A percentile compares a stretch with the other conserved stretches of the same genome.
Evolutionary conservation across 176 grass and related monocot species (phyloP).

Genomic region (Carex littledalei): DNA sequence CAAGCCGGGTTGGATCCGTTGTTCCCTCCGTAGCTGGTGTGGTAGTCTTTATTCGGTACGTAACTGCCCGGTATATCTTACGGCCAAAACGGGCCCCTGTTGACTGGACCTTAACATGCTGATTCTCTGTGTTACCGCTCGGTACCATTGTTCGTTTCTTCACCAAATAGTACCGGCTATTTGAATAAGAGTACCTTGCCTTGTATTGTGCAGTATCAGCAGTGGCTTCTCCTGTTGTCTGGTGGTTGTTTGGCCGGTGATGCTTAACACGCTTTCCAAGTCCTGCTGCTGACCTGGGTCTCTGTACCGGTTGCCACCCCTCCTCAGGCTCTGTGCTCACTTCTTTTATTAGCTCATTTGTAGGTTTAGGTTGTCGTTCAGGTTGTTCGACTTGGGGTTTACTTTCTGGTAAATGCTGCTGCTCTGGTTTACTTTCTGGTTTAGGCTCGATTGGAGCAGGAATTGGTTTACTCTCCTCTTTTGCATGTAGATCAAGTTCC

Average conservation of each 20-base stretch:
- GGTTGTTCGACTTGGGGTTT: conserved; percentile 28
- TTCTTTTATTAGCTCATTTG: conserved; percentile 39
- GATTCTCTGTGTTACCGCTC: conserved; percentile 63
- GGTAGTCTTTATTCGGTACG: conserved; percentile 77
- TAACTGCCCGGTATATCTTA: conserved; percentile 77
- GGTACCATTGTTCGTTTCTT: conserved; percentile 74
- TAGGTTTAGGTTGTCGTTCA: conserved; percentile 43
- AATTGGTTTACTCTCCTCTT: conserved; percentile 23
- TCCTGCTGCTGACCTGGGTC: conserved; percentile 57
- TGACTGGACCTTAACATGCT: conserved; percentile 75
- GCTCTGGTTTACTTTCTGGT: conserved; percentile 42
- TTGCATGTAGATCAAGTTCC: conserved; percentile 27
- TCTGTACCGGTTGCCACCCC: conserved; percentile 96
- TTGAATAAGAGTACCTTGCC: conserved; percentile 63
- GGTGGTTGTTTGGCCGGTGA: conserved; percentile 36
- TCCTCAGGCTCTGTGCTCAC: conserved; percentile 66
- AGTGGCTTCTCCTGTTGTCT: conserved; percentile 45
- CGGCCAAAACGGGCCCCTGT: conserved; percentile 64
- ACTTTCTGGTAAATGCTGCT: conserved; percentile 34
- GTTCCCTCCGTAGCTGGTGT: conserved; percentile 31
- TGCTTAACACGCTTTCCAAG: conserved; percentile 74
- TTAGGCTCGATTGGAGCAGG: conserved; percentile 30
- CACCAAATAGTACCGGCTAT: conserved; percentile 84
- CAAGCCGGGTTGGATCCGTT: conserved; percentile 16
- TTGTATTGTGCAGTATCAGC: conserved; percentile 60